Evolutionary conservation across 805 yeast genomes (phyloP).

Genomic region (Metschnikowia noctiluminum): DNA sequence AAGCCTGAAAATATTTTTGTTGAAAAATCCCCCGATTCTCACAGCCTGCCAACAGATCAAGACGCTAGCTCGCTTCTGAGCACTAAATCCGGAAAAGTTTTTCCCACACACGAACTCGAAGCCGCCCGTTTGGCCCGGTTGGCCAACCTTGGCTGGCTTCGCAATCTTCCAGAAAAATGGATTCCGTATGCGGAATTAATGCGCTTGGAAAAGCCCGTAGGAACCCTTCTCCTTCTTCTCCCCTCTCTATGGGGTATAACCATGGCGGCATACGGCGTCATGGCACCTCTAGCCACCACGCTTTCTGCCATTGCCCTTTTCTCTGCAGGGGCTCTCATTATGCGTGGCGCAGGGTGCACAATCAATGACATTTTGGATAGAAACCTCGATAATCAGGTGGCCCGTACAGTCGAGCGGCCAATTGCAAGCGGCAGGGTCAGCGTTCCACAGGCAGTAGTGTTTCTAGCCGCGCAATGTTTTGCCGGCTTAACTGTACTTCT

Average conservation of each 20-base stretch:
- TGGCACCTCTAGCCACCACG: slow-evolving; percentile 68
- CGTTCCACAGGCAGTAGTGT: slow-evolving; percentile 63
- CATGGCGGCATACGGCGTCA: slow-evolving; percentile 74
- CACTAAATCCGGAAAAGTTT: slow-evolving; percentile 11
- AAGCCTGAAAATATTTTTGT: not conserved
- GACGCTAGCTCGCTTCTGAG: not conserved
- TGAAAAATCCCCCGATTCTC: not conserved
- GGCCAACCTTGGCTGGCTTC: slow-evolving; percentile 44
- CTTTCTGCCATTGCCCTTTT: slow-evolving; percentile 63
- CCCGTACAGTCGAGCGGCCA: slow-evolving; percentile 89
- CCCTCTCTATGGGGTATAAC: slow-evolving; percentile 94
- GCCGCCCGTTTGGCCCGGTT: slow-evolving; percentile 51
- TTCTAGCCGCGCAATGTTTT: slow-evolving; percentile 68
- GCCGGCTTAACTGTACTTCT: slow-evolving; percentile 72
- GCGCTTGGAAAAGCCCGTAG: slow-evolving; percentile 95
- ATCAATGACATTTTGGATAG: slow-evolving; percentile 87
- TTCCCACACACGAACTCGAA: slow-evolving; percentile 42
- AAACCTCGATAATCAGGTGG: slow-evolving; percentile 78
- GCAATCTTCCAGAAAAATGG: slow-evolving; percentile 64
- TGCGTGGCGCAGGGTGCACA: slow-evolving; percentile 98
- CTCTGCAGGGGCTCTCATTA: slow-evolving; percentile 79
- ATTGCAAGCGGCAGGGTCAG: slow-evolving; percentile 82
- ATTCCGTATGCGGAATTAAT: slow-evolving; percentile 90
- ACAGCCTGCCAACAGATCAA: not conserved
- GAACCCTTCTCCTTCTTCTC: slow-evolving; percentile 74